Evolutionary conservation across 1,284 basidiomycete genomes (phyloP), one percentile per base, ranked within the genome.

Genomic region (Wallemia mellicola): DNA sequence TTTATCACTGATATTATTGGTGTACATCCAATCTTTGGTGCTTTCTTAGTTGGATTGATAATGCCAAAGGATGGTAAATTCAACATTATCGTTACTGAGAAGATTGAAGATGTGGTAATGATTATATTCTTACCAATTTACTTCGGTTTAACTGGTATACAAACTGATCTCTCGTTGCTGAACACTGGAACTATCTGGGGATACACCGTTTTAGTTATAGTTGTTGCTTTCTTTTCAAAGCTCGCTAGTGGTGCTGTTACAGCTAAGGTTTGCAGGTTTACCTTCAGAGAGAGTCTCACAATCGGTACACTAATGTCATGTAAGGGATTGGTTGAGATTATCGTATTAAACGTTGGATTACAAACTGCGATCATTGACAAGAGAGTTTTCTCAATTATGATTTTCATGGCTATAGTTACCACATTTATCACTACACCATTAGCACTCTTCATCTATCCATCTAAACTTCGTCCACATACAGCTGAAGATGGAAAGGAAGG

Each of bases 301-400:
- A 67, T 71, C 32, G 71, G 71, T 2, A 69, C 67, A 22, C 63
- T 72, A 59, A 72, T 72, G 71, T 65, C 65, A 22, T 71, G 69
- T 63, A 71, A 71, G 60, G 69, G 71, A 61, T 67, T 61, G 14
- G 61, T 59, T 33, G 60, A 65, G 62, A 66, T 72, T 61, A 72
- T 72, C 58, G 71, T 72, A n/a, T 68, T 72, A 64, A 72, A 72
- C 64, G 69, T 72, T 54, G 71, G 71, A 33, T 66, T 71, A 17
- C 64, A 64, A 24, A 71, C 71, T 11, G 67, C 67, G 9, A 71
- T 72, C 38, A 62, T 72, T 14, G 70, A 71, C 63, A 65, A 66
- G 14, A 63, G 64, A 5, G 67, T 70, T 26, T 72, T 72, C 59
- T 67, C 69, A 54, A 72, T 72, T 67, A 71, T 72, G 54, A 17